Evolutionary conservation across 106 monocot genomes (phyloP), one percentile per base, ranked within the genome.

Genomic region (Apostasia ramifera): DNA sequence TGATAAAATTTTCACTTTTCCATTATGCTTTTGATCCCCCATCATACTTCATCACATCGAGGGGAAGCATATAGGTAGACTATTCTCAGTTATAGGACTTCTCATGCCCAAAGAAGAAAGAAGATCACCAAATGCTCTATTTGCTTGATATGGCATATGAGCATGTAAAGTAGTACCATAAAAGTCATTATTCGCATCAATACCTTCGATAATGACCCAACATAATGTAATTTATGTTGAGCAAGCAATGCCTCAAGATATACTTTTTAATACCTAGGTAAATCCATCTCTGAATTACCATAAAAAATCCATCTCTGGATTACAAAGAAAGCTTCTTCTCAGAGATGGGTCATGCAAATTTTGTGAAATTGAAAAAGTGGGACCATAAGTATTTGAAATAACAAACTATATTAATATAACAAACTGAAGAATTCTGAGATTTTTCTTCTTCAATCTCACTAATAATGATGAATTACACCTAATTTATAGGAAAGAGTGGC

Each of bases 151-250:
- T 47, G 79, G 72, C 70, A 82, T 76, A 53, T 79, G 81, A 69
- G 69, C 69, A 45, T 71, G 74, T 74, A 73, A 74, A 63, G 67
- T 54, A 71, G 12, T 74, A 3, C 80, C 84, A 86, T 81, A 78
- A 7, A 74, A 70, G 47, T 74, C 83, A 62, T 72, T 76, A 66
- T 82, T 78, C 45, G 82, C 75, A 70, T 65, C 71, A 74, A 66
- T 66, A 78, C 81, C 76, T 76, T 78, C 59, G 76, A 43, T 40
- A 66, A 75, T 38, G 81, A 71, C 63, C 78, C 66, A 4, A 62
- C 83, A 74, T 81, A 77, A 53, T 87, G 87, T 51, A 83, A 53
- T 55, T 82, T 86, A 52, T 95, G 85, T 37, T 88, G 85, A 3
- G 81, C 91, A 66, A 91, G 50, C 64, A 88, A 78, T 61, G 83